Conservation (phyloP, 2,329 filamentous ascomycete genomes). For the Pyrenochaeta sp. region DNA sequence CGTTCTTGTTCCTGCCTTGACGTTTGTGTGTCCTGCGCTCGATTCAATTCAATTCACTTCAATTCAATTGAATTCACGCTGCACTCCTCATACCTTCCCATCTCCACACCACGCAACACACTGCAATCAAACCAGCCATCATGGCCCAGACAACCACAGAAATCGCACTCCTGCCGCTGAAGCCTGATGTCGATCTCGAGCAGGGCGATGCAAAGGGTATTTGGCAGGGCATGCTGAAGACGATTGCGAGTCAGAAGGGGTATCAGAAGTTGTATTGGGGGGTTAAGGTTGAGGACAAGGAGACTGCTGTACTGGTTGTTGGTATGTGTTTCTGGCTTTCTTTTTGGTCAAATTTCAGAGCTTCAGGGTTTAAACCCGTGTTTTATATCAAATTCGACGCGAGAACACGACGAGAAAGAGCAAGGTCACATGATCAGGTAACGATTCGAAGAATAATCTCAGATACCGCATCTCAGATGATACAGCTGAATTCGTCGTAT, state of each 20-base stretch:
- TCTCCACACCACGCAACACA: too few species aligned
- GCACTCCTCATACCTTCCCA: too few species aligned
- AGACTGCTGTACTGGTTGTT: conserved; percentile 48
- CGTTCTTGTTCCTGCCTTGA: too few species aligned
- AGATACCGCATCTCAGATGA: background rate
- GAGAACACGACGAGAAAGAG: background rate
- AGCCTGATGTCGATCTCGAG: conserved; percentile 36
- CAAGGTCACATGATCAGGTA: too few species aligned
- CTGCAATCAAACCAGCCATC: too few species aligned
- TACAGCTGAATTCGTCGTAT: background rate
- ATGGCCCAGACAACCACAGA: conserved; percentile 47
- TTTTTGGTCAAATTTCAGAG: background rate
- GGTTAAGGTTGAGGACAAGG: conserved; percentile 48
- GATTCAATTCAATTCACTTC: too few species aligned
- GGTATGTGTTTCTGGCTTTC: conserved; percentile 43
- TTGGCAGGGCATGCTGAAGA: conserved; percentile 42
- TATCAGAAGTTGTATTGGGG: conserved; percentile 48
- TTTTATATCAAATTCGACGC: background rate
- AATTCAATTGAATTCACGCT: too few species aligned
- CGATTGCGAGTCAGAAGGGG: conserved; percentile 48
- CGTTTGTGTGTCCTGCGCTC: too few species aligned
- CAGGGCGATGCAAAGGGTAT: conserved; percentile 35
- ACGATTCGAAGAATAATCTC: too few species aligned
- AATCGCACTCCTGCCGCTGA: conserved; percentile 49
- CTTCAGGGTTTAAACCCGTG: background rate